Evolutionary conservation across 495 filamentous ascomycete genomes (phyloP).

Genomic region (Glarea lozoyensis): DNA sequence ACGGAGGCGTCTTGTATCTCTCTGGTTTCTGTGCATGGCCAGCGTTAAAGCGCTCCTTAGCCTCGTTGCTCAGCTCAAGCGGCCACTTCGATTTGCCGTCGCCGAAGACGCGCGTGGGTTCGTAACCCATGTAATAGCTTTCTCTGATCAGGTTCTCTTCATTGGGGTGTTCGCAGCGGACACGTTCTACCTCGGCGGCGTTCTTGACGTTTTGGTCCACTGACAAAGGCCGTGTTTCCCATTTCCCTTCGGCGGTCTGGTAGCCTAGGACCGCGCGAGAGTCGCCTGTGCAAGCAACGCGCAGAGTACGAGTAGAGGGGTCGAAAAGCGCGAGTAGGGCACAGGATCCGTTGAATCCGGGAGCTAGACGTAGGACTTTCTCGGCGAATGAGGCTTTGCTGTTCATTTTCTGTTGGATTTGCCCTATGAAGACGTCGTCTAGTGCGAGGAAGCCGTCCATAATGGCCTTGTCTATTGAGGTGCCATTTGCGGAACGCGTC

Average conservation of each 20-base stretch:
- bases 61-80: constrained; percentile 33
- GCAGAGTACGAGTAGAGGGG: constrained; percentile 5
- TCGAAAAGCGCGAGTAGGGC: constrained; percentile 7
- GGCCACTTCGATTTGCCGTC: constrained; percentile 58
- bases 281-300: constrained; percentile 6
- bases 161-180: constrained; percentile 47
- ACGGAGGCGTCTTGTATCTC: constrained; percentile 49
- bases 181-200: constrained; percentile 36
- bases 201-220: constrained; percentile 44
- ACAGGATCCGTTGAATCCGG: neutral
- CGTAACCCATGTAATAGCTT: constrained; percentile 47
- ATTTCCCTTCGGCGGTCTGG: neutral
- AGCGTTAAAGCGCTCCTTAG: constrained; percentile 18
- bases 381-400: neutral
- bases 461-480: neutral
- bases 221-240: neutral
- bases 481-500: neutral
- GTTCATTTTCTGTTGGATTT: neutral
- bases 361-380: neutral
- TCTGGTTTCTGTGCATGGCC: constrained; percentile 11
- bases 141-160: constrained; percentile 44
- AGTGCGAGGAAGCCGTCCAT: neutral
- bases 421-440: neutral
- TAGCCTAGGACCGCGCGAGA: neutral
- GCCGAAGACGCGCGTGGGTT: constrained; percentile 53